These are phyloP conservation scores for Pythium rishiriense DNA, from an alignment of 352 stramenopile genomes.

Conservation along the genomic window DNA sequence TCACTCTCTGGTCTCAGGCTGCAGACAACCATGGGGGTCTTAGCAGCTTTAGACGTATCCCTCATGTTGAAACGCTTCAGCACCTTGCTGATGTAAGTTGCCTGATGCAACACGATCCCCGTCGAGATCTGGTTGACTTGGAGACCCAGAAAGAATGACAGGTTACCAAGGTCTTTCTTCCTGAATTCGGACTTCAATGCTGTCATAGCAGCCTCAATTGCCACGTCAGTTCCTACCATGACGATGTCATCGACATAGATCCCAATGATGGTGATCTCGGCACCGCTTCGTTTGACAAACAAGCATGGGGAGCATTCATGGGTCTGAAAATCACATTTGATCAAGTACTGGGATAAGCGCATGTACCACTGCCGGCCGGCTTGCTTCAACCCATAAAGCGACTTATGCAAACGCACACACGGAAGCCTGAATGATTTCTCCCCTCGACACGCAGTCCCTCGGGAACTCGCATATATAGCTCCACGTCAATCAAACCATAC, in stretches of 20 bases:
- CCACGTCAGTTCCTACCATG: conserved; percentile 26
- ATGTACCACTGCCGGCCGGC: conserved; percentile 25
- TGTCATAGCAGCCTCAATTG: conserved; percentile 18
- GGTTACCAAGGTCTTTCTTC: conserved; percentile 19
- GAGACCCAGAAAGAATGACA: conserved; percentile 24
- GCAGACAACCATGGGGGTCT: conserved; percentile 25
- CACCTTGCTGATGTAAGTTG: conserved; percentile 21
- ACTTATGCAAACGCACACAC: conserved; percentile 19
- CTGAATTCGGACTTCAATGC: conserved; percentile 25
- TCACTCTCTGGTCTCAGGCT: conserved; percentile 26
- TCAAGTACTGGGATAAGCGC: conserved; percentile 25
- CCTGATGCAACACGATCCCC: conserved; percentile 22
- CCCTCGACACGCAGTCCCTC: conserved; percentile 26
- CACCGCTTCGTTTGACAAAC: conserved; percentile 24
- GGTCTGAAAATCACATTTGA: conserved; percentile 20
- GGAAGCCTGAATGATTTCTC: conserved; percentile 14
- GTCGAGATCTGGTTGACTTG: conserved; percentile 24
- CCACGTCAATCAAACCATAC: conserved; percentile 23
- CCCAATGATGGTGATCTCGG: conserved; percentile 28
- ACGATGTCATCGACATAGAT: conserved; percentile 27
- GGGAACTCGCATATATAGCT: conserved; percentile 24
- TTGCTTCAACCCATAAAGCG: conserved; percentile 27
- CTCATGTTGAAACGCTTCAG: conserved; percentile 24
- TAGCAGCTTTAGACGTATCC: conserved; percentile 12
- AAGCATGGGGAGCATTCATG: conserved; percentile 20